Evolutionary conservation across 139 green algal genomes (phyloP).

Genomic region (Diplosphaera chodatii): DNA sequence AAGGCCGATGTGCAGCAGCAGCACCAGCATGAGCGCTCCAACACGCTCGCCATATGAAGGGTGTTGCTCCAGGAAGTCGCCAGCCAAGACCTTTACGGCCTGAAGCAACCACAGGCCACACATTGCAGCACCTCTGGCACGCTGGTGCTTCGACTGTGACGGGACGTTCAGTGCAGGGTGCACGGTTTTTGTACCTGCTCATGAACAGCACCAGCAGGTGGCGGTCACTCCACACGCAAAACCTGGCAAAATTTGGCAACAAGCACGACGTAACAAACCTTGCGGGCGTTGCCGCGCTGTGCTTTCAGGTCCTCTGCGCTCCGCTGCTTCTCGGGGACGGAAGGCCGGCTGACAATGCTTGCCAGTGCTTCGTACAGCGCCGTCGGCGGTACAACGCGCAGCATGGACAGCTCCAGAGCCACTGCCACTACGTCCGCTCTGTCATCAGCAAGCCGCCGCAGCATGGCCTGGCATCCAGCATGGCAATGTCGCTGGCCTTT

Average conservation of each 20-base stretch:
- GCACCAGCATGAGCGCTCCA: neutral
- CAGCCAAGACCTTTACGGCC: neutral
- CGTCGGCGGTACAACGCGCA: conserved; percentile 9
- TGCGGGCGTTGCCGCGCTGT: neutral
- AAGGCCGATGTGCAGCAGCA: neutral
- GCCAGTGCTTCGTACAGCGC: conserved; percentile 32
- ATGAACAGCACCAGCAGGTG: too few relatives aligned
- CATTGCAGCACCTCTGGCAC: too few relatives aligned
- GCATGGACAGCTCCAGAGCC: conserved; percentile 10
- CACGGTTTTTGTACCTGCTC: too few relatives aligned
- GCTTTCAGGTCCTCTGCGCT: neutral
- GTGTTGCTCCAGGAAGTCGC: conserved; percentile 1
- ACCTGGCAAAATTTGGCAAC: too few relatives aligned
- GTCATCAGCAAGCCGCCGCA: conserved; percentile 21
- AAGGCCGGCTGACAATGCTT: conserved; percentile 14
- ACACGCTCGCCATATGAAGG: neutral
- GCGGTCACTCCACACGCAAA: too few relatives aligned
- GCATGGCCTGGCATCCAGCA: neutral
- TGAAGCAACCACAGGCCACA: neutral
- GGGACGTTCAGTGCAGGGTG: too few relatives aligned
- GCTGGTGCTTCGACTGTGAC: neutral
- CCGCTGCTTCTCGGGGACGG: neutral
- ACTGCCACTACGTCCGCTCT: conserved; percentile 22
- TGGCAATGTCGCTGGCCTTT: too few relatives aligned
- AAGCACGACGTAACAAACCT: too few relatives aligned